A percentile compares a stretch with the other conserved stretches of the same genome.
Conservation (phyloP, 2,329 filamentous ascomycete genomes). For the Teratosphaeria epicoccoides region DNA sequence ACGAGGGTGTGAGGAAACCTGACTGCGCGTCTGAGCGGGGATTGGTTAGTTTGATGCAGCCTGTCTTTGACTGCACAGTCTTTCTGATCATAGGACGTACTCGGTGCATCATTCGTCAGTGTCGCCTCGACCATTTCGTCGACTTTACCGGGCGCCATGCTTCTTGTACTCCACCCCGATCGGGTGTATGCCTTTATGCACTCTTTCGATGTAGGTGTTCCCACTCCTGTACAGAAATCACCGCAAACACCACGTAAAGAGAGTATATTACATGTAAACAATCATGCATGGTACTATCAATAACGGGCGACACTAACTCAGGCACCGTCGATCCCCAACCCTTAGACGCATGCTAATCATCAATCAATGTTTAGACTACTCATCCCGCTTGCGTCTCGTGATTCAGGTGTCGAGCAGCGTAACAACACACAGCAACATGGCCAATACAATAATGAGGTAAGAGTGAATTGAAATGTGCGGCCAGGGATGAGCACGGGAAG, state of each 20-base stretch:
- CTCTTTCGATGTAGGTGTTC: no score
- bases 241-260: background rate
- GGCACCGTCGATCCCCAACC: background rate
- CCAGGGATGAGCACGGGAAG: background rate
- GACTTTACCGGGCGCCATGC: slow-evolving; percentile 4
- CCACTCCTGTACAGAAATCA: background rate
- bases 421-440: background rate
- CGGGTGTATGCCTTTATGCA: no score
- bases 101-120: slow-evolving; percentile 32
- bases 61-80: background rate
- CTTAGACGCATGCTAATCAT: background rate
- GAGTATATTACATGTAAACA: background rate
- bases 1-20: slow-evolving; percentile 22
- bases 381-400: background rate
- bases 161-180: background rate
- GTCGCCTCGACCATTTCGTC: slow-evolving; percentile 1
- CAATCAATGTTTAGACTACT: background rate
- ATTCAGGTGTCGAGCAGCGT: background rate
- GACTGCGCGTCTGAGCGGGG: slow-evolving; percentile 23
- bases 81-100: slow-evolving; percentile 17
- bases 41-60: slow-evolving; percentile 4
- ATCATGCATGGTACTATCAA: background rate
- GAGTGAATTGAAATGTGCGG: background rate
- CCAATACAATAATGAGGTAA: no score
- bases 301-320: background rate